Evolutionary conservation across 805 yeast species (phyloP).

Genomic region (Ogataea wickerhamii): DNA sequence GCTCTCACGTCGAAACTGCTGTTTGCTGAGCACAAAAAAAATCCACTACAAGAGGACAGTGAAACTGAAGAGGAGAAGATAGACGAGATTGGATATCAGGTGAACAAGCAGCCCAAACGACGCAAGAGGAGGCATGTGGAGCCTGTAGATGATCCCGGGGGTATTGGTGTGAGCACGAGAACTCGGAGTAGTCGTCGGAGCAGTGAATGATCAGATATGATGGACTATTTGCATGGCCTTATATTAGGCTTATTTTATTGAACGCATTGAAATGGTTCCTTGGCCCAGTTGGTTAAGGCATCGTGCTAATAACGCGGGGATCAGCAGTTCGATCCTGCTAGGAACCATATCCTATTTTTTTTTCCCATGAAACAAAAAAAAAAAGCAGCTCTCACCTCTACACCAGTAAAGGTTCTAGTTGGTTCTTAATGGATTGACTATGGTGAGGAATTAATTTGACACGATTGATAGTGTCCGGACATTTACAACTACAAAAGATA

Average conservation of each 20-base stretch:
- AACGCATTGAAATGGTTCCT: slow-evolving; percentile 32
- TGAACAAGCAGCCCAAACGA: not conserved
- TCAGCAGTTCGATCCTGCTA: slow-evolving; percentile 88
- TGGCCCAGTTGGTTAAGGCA: slow-evolving; percentile 47
- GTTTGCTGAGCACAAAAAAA: not conserved
- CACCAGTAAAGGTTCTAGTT: slow-evolving; percentile 1
- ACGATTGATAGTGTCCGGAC: too few species aligned
- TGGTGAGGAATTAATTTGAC: too few species aligned
- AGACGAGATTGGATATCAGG: not conserved
- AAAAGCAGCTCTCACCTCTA: not conserved
- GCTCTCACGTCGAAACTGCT: slow-evolving; percentile 36
- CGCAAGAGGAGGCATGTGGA: not conserved
- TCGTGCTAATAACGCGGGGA: slow-evolving; percentile 49
- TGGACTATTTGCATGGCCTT: too few species aligned
- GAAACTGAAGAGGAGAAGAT: not conserved
- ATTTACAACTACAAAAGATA: too few species aligned
- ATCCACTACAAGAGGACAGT: not conserved
- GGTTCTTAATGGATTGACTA: not conserved
- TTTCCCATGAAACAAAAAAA: not conserved
- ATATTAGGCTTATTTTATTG: too few species aligned
- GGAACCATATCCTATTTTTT: slow-evolving; percentile 51
- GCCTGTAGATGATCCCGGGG: not conserved
- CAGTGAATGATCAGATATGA: too few species aligned
- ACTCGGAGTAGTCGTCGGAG: not conserved
- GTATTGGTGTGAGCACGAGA: not conserved